A percentile compares a stretch with the other conserved stretches of the same genome.
Conservation (phyloP, 129 eudicot species). For the Deinandra increscens region DNA sequence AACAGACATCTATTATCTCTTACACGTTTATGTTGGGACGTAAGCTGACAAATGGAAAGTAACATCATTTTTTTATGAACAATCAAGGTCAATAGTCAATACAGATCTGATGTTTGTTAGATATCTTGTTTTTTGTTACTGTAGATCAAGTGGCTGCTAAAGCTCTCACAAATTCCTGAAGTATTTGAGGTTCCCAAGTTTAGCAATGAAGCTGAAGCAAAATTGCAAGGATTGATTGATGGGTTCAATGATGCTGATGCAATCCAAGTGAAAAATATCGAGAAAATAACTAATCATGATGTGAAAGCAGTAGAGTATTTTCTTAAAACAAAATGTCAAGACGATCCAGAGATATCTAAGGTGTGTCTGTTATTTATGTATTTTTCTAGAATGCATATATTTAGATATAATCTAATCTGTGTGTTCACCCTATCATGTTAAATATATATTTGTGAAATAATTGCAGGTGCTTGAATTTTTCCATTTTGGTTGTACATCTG, state of each 20-base stretch:
- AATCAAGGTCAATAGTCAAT: no score
- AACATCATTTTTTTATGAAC: no score
- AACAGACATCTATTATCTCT: neutral
- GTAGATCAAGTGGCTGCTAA: slow-evolving; percentile 80
- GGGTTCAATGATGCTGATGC: slow-evolving; percentile 67
- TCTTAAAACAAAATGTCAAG: slow-evolving; percentile 76
- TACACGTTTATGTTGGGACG: neutral
- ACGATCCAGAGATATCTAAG: slow-evolving; percentile 76
- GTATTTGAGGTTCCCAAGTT: slow-evolving; percentile 82
- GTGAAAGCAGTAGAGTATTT: slow-evolving; percentile 96
- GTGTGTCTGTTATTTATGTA: no score
- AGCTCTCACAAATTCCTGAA: slow-evolving; percentile 73
- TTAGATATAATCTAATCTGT: slow-evolving; percentile 5
- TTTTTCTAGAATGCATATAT: no score
- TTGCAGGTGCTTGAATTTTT: slow-evolving; percentile 78
- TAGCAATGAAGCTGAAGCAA: slow-evolving; percentile 31
- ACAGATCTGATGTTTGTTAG: no score
- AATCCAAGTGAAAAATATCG: slow-evolving; percentile 71
- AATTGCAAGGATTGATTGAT: slow-evolving; percentile 54
- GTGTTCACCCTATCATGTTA: neutral
- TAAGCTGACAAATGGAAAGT: slow-evolving; percentile 2
- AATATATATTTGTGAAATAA: neutral
- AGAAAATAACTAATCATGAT: slow-evolving; percentile 85
- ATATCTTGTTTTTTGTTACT: slow-evolving; percentile 6
- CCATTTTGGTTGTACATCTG: slow-evolving; percentile 95